Base-by-base conservation (phyloP, 2,329 filamentous ascomycete species). In the Nemania serpens region DNA sequence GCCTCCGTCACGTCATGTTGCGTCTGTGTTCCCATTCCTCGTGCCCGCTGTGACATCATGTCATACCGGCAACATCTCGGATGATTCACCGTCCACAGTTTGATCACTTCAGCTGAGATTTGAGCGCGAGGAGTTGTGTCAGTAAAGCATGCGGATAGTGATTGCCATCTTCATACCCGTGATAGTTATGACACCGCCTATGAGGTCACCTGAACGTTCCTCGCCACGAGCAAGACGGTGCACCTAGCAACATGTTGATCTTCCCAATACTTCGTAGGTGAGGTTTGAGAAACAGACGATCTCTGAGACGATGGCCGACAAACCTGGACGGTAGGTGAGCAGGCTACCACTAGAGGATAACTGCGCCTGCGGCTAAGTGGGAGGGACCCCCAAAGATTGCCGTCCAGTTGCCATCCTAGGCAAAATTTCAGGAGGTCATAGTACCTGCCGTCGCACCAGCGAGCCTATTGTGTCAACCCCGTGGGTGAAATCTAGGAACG, bases 1-100 rank as follows among this genome's bases (percentile, higher is more conserved):
- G 18, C 52, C 10, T 47, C 36, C 48, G 17, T 25, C 36, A 47
- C 34, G 25, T 39, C 18, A 25, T 54, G 25, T 25, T 41, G 29
- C 41, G 48, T 29, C 36, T 51, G 15, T 33, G 49, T 20, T 20
- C 37, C 54, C 51, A 51, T 52, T 36, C 36, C 33, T 37, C 34
- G 12, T 36, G 42, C 9, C 39, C 36, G 51, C 48, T 18, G 52
- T 64, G 62, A 64, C 62, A 64, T 64, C 62, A 62, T 59, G 45
- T 54, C 52, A 61, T 55, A 61, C 39, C 52, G 36, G 25, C 47
- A 43, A 42, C 39, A 34, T 49, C 39, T 48, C 47, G 41, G 46
- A 34, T 34, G 36, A 25, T 42, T 39, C 45, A 39, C 46, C 48
- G 25, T 56, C 33, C 41, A 61, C 48, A 46, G 42, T 47, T 37